A percentile compares a stretch with the other conserved stretches of the same genome.
Evolutionary conservation across 768 basidiomycete genomes (phyloP).

Genomic region (Erythrobasidium yunnanense): DNA sequence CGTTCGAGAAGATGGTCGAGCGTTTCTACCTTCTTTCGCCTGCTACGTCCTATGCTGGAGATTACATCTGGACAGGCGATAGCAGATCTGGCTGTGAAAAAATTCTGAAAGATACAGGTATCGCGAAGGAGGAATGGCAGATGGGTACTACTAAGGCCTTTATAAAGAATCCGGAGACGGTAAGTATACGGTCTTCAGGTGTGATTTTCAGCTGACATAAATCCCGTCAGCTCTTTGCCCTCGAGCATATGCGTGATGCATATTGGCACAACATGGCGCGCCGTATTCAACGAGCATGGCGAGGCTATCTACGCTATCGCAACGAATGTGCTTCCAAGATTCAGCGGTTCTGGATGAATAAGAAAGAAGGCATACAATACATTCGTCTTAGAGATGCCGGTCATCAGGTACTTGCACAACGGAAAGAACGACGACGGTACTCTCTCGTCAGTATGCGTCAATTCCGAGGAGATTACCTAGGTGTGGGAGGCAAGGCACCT

Average conservation of each 20-base stretch:
- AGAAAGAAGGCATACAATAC: conserved; percentile 84
- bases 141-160: conserved; percentile 98
- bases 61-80: conserved; percentile 93
- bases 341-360: conserved; percentile 97
- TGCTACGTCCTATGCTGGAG: conserved; percentile 92
- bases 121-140: conserved; percentile 95
- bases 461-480: conserved; percentile 92
- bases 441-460: conserved; percentile 86
- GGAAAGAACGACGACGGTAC: conserved; percentile 88
- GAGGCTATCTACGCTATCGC: conserved; percentile 90
- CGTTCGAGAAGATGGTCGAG: conserved; percentile 98
- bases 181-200: neutral
- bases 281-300: conserved; percentile 89
- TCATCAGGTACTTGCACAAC: conserved; percentile 74
- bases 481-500: conserved; percentile 63
- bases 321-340: conserved; percentile 89
- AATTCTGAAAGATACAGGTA: conserved; percentile 89
- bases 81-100: conserved; percentile 79
- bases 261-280: conserved; percentile 99
- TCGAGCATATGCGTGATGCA: conserved; percentile 96
- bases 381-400: conserved; percentile 87
- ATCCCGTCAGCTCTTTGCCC: conserved; percentile 62
- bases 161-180: conserved; percentile 89
- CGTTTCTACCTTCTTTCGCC: conserved; percentile 92
- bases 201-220: conserved; percentile 4